A percentile compares a stretch with the other conserved stretches of the same genome.
Conservation (phyloP, 768 basidiomycete genomes). For the Peribolospora kevripleyi region DNA sequence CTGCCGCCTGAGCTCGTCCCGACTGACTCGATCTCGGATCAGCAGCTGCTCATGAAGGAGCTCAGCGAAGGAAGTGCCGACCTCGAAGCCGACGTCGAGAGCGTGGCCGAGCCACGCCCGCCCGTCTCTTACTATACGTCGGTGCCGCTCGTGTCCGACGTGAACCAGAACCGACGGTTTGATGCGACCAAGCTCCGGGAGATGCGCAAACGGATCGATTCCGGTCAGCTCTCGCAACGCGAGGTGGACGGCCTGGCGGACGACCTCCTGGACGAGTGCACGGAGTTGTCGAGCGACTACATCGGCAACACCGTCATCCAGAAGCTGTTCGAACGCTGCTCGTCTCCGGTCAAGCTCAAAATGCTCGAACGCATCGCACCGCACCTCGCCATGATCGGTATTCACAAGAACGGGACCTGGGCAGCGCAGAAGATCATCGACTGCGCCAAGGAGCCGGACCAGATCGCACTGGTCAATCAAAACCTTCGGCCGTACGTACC, state of each 20-base stretch:
- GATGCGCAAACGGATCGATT: conserved; percentile 76
- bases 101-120: conserved; percentile 76
- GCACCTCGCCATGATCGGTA: conserved; percentile 87
- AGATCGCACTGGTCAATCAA: conserved; percentile 57
- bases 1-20: conserved; percentile 45
- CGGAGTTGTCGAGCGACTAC: conserved; percentile 90
- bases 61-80: conserved; percentile 51
- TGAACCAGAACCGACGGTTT: conserved; percentile 57
- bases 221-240: conserved; percentile 37
- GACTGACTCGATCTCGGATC: conserved; percentile 47
- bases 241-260: conserved; percentile 76
- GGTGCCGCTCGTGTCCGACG: conserved; percentile 46
- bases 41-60: conserved; percentile 92
- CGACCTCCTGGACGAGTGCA: conserved; percentile 84
- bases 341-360: conserved; percentile 44
- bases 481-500: conserved; percentile 78
- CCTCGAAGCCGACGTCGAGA: conserved; percentile 59
- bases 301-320: conserved; percentile 92
- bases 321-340: conserved; percentile 83
- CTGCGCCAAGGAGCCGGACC: conserved; percentile 67
- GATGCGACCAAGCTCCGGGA: conserved; percentile 85
- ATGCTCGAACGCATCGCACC: conserved; percentile 89
- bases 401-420: conserved; percentile 99
- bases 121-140: conserved; percentile 91
- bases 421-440: conserved; percentile 98